phyloP scores from a whole-genome alignment of 164 flowering plant genomes.

The Umbilicus rupestris region DNA sequence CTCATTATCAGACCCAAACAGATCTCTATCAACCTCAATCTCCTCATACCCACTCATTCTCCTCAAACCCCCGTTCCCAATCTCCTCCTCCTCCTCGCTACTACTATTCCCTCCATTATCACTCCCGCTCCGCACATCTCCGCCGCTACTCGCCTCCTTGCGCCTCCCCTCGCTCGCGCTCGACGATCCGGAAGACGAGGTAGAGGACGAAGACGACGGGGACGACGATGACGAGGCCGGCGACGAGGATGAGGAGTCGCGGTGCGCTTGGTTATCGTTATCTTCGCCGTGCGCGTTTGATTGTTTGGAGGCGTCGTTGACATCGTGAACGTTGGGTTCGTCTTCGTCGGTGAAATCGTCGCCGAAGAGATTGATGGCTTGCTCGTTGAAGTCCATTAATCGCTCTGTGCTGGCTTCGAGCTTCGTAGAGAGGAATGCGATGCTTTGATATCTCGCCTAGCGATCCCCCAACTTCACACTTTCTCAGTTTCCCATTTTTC shows the following conservation, averaged over 20 bases:
- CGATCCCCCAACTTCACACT: too few species aligned
- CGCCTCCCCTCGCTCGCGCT: constrained; percentile 26
- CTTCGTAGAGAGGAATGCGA: not conserved
- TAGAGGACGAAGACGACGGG: constrained; percentile 40
- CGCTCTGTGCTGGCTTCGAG: too few species aligned
- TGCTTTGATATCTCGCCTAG: not conserved
- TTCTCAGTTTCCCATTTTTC: too few species aligned
- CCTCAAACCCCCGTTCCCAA: constrained; percentile 13
- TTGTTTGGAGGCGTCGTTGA: constrained; percentile 1
- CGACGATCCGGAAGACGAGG: constrained; percentile 44
- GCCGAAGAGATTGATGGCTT: constrained; percentile 51
- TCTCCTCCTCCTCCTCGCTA: constrained; percentile 34
- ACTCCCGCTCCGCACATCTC: constrained; percentile 13
- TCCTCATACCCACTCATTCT: constrained; percentile 10
- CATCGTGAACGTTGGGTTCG: constrained; percentile 3
- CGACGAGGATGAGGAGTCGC: constrained; percentile 30
- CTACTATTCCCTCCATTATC: constrained; percentile 29
- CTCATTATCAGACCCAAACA: constrained; percentile 86
- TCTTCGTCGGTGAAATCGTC: constrained; percentile 37
- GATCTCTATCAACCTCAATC: constrained; percentile 41
- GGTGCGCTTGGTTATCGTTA: constrained; percentile 18
- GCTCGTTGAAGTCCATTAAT: constrained; percentile 46
- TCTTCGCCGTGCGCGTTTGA: not conserved
- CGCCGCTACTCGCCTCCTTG: constrained; percentile 26
- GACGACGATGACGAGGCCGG: constrained; percentile 45